Evolutionary conservation across 176 grass and related monocot genomes (phyloP).

Genomic region (Bolboschoenus planiculmis): DNA sequence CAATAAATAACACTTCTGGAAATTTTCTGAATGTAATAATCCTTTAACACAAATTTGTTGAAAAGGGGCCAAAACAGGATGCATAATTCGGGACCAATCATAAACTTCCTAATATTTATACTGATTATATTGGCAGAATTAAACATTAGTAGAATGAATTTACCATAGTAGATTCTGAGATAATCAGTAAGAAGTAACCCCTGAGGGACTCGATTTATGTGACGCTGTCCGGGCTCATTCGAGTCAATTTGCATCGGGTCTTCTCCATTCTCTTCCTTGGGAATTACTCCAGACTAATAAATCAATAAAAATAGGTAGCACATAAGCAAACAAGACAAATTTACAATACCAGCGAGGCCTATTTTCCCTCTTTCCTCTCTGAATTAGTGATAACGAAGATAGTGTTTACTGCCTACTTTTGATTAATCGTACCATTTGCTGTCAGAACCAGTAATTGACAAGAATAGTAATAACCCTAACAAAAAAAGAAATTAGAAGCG

Average conservation of each 20-base stretch:
- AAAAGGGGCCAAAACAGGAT: background rate
- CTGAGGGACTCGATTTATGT: slow-evolving; percentile 16
- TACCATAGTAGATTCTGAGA: slow-evolving; percentile 88
- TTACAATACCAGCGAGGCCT: background rate
- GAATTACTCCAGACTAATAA: background rate
- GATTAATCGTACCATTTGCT: too few relatives aligned
- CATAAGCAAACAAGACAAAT: background rate
- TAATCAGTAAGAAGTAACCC: slow-evolving; percentile 48
- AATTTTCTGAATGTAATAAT: background rate
- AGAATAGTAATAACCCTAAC: too few relatives aligned
- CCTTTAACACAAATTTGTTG: background rate
- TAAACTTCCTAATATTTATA: too few relatives aligned
- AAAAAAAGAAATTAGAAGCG: too few relatives aligned
- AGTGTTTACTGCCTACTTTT: too few relatives aligned
- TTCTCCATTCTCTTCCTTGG: background rate
- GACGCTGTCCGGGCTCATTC: slow-evolving; percentile 10
- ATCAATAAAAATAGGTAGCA: background rate
- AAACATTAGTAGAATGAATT: too few relatives aligned
- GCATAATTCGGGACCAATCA: background rate
- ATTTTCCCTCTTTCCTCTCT: too few relatives aligned
- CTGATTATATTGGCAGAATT: too few relatives aligned
- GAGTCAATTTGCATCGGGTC: slow-evolving; percentile 25
- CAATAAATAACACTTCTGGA: too few relatives aligned
- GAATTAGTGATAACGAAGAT: too few relatives aligned
- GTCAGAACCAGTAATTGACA: too few relatives aligned